A percentile compares a stretch with the other conserved stretches of the same genome.
phyloP scores from a whole-genome alignment of 1,139 yeast species.

The Geotrichum bryndzae region DNA sequence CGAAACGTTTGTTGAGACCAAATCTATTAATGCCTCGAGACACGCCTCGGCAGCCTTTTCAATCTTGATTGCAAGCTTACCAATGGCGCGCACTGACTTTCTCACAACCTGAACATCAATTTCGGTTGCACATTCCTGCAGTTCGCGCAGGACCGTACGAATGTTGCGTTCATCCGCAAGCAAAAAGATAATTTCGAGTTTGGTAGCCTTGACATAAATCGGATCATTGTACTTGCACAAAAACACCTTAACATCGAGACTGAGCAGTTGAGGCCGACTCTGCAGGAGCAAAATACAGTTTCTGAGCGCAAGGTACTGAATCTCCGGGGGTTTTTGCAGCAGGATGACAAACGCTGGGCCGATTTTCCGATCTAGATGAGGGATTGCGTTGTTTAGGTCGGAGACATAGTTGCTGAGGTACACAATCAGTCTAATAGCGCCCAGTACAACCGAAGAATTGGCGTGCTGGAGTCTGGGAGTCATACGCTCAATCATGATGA shows the following conservation, averaged over 20 bases:
- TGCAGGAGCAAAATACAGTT: slow-evolving; percentile 72
- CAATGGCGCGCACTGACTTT: slow-evolving; percentile 84
- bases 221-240: slow-evolving; percentile 83
- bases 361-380: slow-evolving; percentile 52
- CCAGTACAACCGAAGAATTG: slow-evolving; percentile 75
- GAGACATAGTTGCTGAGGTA: slow-evolving; percentile 67
- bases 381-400: slow-evolving; percentile 38
- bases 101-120: slow-evolving; percentile 81
- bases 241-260: slow-evolving; percentile 67
- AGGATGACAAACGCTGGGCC: slow-evolving; percentile 69
- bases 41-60: slow-evolving; percentile 55
- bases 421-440: slow-evolving; percentile 64
- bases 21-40: slow-evolving; percentile 54
- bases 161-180: slow-evolving; percentile 65
- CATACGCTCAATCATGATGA: slow-evolving; percentile 58
- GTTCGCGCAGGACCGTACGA: slow-evolving; percentile 59
- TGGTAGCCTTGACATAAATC: slow-evolving; percentile 82
- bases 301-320: slow-evolving; percentile 75
- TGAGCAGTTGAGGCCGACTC: slow-evolving; percentile 56
- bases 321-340: slow-evolving; percentile 72
- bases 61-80: slow-evolving; percentile 77
- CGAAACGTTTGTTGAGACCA: slow-evolving; percentile 61
- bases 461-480: slow-evolving; percentile 75
- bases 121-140: slow-evolving; percentile 82
- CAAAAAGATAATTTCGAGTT: slow-evolving; percentile 76